Percentiles rank a stretch among this genome's conserved stretches.
Conservation (phyloP, 2,329 filamentous ascomycete species). For the Cordyceps cateniannulata region DNA sequence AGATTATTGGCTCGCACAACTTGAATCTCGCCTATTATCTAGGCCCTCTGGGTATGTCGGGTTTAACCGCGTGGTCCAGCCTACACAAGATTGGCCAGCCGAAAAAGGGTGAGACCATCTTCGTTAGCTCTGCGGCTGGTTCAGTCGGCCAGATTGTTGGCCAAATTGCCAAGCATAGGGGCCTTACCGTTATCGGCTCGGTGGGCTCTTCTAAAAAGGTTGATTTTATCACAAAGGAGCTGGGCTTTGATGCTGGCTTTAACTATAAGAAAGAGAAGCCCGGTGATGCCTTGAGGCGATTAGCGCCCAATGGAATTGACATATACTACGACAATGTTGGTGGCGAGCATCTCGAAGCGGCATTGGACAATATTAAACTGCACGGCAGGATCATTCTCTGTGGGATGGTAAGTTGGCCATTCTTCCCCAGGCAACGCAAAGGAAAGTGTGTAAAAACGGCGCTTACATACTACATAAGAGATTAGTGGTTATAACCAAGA, state of each 20-base stretch:
- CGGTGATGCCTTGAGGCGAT: conserved; percentile 56
- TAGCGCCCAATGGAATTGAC: conserved; percentile 73
- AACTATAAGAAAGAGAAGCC: conserved; percentile 85
- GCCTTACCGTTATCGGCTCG: conserved; percentile 70
- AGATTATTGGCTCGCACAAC: conserved; percentile 63
- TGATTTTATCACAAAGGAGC: conserved; percentile 50
- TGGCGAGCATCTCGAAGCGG: conserved; percentile 44
- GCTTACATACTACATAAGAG: conserved; percentile 12
- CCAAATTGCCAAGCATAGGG: conserved; percentile 76
- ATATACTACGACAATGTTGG: conserved; percentile 54
- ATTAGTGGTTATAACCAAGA: conserved; percentile 70
- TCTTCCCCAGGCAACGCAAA: too few relatives aligned
- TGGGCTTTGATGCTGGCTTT: conserved; percentile 58
- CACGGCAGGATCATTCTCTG: conserved; percentile 60
- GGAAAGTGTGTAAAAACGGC: neutral
- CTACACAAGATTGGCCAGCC: conserved; percentile 59
- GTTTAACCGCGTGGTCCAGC: conserved; percentile 64
- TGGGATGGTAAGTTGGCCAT: conserved; percentile 52
- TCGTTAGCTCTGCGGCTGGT: conserved; percentile 72
- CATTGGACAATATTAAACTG: conserved; percentile 43
- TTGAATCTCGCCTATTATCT: conserved; percentile 63
- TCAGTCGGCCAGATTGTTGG: conserved; percentile 80
- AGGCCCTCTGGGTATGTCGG: conserved; percentile 58
- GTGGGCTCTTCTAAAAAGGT: conserved; percentile 77
- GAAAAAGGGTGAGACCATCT: conserved; percentile 66